phyloP scores from a whole-genome alignment of 116 monocot species.

The Dioscorea cayenensis region DNA sequence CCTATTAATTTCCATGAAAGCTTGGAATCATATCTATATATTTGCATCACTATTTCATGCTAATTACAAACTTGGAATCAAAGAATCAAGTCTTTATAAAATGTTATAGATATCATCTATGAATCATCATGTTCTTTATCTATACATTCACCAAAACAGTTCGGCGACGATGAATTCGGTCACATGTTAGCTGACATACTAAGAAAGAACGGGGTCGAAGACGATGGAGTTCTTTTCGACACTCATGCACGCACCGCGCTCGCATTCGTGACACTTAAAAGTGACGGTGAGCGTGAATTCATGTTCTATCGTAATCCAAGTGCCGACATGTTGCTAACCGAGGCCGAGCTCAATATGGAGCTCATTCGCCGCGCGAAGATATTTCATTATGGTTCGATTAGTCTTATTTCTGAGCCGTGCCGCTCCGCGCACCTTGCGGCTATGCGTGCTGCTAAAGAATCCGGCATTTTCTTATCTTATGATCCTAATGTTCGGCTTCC shows the following conservation, averaged over 20 bases:
- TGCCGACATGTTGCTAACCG: conserved; percentile 83
- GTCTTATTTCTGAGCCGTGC: conserved; percentile 70
- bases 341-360: conserved; percentile 55
- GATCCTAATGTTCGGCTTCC: conserved; percentile 81
- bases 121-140: too few species aligned
- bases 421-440: conserved; percentile 70
- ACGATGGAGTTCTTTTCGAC: conserved; percentile 48
- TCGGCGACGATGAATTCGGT: conserved; percentile 82
- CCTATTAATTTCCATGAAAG: too few species aligned
- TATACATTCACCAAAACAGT: conserved; percentile 11
- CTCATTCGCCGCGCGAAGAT: conserved; percentile 48
- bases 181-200: conserved; percentile 71
- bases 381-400: conserved; percentile 84
- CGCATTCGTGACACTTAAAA: conserved; percentile 71
- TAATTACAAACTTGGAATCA: too few species aligned
- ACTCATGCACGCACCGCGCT: conserved; percentile 61
- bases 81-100: too few species aligned
- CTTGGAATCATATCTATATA: too few species aligned
- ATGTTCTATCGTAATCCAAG: conserved; percentile 95
- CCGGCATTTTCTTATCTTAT: conserved; percentile 60
- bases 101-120: too few species aligned
- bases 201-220: conserved; percentile 45
- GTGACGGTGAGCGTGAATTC: conserved; percentile 75
- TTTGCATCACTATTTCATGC: too few species aligned
- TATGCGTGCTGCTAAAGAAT: conserved; percentile 54